Evolutionary conservation across 1,284 basidiomycete species (phyloP).

Genomic region (Rhodotorula mucilaginosa): DNA sequence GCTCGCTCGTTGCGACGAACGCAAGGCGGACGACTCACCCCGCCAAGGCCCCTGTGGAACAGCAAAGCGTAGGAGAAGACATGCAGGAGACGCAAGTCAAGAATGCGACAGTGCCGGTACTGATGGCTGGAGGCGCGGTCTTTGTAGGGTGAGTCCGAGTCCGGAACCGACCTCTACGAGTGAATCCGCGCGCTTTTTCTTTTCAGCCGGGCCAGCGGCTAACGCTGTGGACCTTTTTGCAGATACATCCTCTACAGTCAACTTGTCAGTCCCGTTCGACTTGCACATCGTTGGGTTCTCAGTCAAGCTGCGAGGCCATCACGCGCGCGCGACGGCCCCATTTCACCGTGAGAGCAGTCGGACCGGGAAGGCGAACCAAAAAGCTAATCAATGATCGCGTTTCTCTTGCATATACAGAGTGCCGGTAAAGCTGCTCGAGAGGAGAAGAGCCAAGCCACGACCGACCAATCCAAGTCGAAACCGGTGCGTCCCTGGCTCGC

Average conservation of each 20-base stretch:
- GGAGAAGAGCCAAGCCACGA: neutral
- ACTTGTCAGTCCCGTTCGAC: neutral
- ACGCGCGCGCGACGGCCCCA: no score
- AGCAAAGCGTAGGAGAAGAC: neutral
- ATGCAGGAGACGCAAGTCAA: neutral
- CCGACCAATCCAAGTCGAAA: conserved; percentile 5
- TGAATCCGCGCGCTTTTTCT: no score
- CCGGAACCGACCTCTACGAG: no score
- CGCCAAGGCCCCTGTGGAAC: neutral
- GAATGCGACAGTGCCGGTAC: neutral
- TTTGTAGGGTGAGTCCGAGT: no score
- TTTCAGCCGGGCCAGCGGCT: no score
- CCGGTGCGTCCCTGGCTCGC: neutral
- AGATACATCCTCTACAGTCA: neutral
- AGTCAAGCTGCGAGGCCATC: no score
- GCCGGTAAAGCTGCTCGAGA: neutral
- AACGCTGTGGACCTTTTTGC: neutral
- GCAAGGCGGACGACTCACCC: neutral
- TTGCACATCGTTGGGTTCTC: no score
- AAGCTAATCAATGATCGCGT: no score
- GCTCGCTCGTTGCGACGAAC: neutral
- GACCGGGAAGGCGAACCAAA: no score
- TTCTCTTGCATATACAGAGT: no score
- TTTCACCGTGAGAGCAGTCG: no score
- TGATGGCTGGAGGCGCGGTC: neutral